A percentile compares a stretch with the other conserved stretches of the same genome.
These are phyloP conservation scores for Geranium rotundifolium DNA, from an alignment of 345 rosid genomes.

Conservation along the genomic window DNA sequence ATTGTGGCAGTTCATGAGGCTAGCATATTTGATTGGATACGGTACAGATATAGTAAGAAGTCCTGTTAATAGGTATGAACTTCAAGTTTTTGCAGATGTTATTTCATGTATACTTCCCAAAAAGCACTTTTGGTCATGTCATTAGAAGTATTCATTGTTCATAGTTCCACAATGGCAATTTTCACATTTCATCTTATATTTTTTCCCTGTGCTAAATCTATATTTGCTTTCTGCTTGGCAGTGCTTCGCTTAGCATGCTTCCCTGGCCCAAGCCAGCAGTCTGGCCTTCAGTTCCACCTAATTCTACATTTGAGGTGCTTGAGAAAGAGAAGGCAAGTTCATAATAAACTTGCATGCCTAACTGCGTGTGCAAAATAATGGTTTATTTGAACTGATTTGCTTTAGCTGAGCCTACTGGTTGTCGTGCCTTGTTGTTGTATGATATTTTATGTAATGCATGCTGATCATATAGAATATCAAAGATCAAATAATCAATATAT, in stretches of 20 bases:
- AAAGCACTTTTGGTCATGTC: not conserved
- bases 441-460: not conserved
- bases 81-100: not conserved
- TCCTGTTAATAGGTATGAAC: slow-evolving; percentile 74
- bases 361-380: too few species aligned
- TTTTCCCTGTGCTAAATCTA: slow-evolving; percentile 1
- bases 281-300: slow-evolving; percentile 87
- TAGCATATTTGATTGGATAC: slow-evolving; percentile 83
- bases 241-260: slow-evolving; percentile 96
- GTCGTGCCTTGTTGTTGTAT: not conserved
- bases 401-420: not conserved
- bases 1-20: slow-evolving; percentile 84
- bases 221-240: slow-evolving; percentile 27
- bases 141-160: not conserved
- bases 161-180: not conserved
- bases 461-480: not conserved
- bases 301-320: slow-evolving; percentile 76
- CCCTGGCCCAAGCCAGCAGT: slow-evolving; percentile 96
- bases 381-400: not conserved
- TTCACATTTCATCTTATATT: slow-evolving; percentile 9
- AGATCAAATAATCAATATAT: too few species aligned
- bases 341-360: not conserved
- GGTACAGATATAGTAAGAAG: slow-evolving; percentile 86
- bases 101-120: not conserved
- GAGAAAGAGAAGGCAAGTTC: slow-evolving; percentile 82